phyloP scores from a whole-genome alignment of 495 filamentous ascomycete genomes.

The Podospora appendiculata region DNA sequence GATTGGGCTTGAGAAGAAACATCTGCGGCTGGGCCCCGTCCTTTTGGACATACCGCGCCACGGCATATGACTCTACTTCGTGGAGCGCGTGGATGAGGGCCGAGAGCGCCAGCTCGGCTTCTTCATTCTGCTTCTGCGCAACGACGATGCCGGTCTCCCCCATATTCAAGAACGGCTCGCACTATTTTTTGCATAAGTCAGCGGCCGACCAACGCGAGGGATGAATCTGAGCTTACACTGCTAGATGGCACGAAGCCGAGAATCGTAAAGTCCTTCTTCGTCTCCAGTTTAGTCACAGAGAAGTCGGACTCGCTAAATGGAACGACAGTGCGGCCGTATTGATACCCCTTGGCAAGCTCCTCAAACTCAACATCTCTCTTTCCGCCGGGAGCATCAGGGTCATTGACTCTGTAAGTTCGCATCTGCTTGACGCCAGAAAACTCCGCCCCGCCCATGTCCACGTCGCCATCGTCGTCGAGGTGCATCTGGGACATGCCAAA shows the following conservation, averaged over 20 bases:
- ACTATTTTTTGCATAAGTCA: constrained; percentile 40
- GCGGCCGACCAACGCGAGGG: not conserved
- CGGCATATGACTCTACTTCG: constrained; percentile 78
- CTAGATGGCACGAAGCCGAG: constrained; percentile 76
- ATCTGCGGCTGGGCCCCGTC: constrained; percentile 69
- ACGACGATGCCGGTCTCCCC: constrained; percentile 68
- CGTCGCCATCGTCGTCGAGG: constrained; percentile 35
- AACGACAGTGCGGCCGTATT: constrained; percentile 88
- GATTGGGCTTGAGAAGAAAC: constrained; percentile 76
- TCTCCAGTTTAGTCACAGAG: constrained; percentile 74
- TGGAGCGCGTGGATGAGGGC: constrained; percentile 83
- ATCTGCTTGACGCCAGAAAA: constrained; percentile 62
- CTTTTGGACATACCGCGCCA: constrained; percentile 79
- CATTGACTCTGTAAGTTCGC: constrained; percentile 72
- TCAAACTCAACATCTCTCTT: constrained; percentile 80
- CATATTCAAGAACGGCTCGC: constrained; percentile 79
- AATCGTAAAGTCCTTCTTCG: constrained; percentile 63
- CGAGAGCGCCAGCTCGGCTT: constrained; percentile 74
- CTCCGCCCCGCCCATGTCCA: constrained; percentile 33
- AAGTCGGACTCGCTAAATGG: constrained; percentile 79
- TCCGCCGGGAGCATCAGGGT: constrained; percentile 63
- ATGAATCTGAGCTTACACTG: constrained; percentile 52
- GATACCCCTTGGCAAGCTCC: constrained; percentile 84
- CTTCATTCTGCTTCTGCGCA: constrained; percentile 62
- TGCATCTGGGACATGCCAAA: constrained; percentile 38